Evolutionary conservation across 768 basidiomycete species (phyloP).

Genomic region (Tulasnella sp.): DNA sequence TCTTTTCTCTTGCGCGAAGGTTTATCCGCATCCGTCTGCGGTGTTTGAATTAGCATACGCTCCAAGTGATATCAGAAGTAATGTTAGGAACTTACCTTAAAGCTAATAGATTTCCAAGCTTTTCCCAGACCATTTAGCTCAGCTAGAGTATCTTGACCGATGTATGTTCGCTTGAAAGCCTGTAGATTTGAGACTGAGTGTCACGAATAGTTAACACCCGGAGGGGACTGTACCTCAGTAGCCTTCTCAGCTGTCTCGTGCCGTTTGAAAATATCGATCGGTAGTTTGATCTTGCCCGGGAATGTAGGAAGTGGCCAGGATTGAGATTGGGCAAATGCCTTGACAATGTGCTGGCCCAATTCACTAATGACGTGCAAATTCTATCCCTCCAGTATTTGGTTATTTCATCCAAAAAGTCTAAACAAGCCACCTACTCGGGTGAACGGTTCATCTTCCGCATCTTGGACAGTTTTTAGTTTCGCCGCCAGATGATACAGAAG

Average conservation of each 20-base stretch:
- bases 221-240: constrained; percentile 37
- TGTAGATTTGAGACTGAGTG: constrained; percentile 21
- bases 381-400: constrained; percentile 29
- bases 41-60: neutral
- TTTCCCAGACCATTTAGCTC: constrained; percentile 39
- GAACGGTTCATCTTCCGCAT: constrained; percentile 51
- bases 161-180: constrained; percentile 56
- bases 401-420: neutral
- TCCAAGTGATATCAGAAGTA: no score
- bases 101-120: constrained; percentile 1
- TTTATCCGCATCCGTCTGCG: neutral
- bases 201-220: neutral
- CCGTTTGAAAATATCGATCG: constrained; percentile 66
- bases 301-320: constrained; percentile 70
- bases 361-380: constrained; percentile 83
- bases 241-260: constrained; percentile 55
- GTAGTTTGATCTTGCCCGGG: constrained; percentile 70
- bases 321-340: constrained; percentile 41
- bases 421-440: constrained; percentile 49
- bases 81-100: neutral
- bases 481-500: constrained; percentile 72
- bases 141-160: constrained; percentile 45
- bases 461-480: constrained; percentile 79
- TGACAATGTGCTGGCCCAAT: constrained; percentile 79
- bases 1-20: constrained; percentile 5